Conservation (phyloP, 2,329 filamentous ascomycete genomes). For the Pseudogymnoascus sp. region DNA sequence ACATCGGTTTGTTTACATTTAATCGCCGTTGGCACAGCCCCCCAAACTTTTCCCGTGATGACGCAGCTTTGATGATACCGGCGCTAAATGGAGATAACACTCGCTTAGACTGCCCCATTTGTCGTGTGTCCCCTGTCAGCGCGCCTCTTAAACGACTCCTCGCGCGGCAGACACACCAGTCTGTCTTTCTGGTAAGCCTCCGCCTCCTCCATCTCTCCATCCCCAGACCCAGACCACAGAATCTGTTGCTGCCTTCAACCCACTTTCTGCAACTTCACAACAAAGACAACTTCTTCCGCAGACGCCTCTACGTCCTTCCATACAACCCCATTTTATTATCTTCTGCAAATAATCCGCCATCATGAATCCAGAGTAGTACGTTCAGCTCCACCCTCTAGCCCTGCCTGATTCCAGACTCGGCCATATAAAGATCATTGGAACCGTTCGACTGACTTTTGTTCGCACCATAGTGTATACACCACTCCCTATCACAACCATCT, state of each 20-base stretch:
- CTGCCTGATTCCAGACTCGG: slow-evolving; percentile 5
- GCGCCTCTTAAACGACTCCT: slow-evolving; percentile 13
- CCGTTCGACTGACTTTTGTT: background rate
- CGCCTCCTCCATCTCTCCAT: slow-evolving; percentile 10
- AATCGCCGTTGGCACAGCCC: background rate
- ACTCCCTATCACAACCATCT: slow-evolving; percentile 21
- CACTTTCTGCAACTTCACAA: background rate
- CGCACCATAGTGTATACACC: slow-evolving; percentile 23
- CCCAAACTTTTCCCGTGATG: slow-evolving; percentile 7
- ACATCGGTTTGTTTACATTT: slow-evolving; percentile 4
- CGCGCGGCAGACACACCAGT: slow-evolving; percentile 3
- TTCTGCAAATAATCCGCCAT: slow-evolving; percentile 35
- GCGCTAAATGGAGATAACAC: slow-evolving; percentile 10
- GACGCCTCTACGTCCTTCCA: slow-evolving; percentile 1
- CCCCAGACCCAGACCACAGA: slow-evolving; percentile 9
- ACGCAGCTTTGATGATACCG: slow-evolving; percentile 11
- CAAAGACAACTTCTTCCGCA: background rate
- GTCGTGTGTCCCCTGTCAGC: background rate
- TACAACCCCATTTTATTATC: slow-evolving; percentile 11
- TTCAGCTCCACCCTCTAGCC: background rate
- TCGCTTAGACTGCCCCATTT: slow-evolving; percentile 14
- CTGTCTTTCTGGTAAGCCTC: slow-evolving; percentile 13
- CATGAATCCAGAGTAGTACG: slow-evolving; percentile 79
- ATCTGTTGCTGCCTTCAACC: slow-evolving; percentile 9
- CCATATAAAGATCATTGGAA: slow-evolving; percentile 7